Conservation (phyloP, 768 basidiomycete species). For the Mrakia hoshinonis region DNA sequence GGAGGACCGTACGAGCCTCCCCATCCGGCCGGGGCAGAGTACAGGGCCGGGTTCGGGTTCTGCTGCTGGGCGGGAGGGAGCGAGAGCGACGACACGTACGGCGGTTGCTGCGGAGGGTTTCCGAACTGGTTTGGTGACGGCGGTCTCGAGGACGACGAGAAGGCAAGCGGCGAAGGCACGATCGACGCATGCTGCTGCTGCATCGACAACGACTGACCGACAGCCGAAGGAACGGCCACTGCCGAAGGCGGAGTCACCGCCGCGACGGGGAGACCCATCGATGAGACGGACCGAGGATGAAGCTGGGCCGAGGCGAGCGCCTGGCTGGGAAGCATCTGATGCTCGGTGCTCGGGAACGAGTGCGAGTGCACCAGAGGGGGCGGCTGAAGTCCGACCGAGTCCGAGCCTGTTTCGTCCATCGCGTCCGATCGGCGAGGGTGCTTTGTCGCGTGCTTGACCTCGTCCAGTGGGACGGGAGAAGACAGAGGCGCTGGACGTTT, state of each 20-base stretch:
- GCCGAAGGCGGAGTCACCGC: background rate
- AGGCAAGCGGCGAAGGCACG: conserved; percentile 36
- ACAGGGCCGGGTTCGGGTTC: conserved; percentile 15
- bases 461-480: background rate
- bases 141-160: conserved; percentile 36
- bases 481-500: conserved; percentile 18
- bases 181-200: conserved; percentile 34
- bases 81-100: background rate
- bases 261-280: background rate
- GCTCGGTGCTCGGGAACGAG: conserved; percentile 40
- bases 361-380: conserved; percentile 38
- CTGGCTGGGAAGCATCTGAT: conserved; percentile 32
- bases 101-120: background rate
- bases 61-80: conserved; percentile 21
- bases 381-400: background rate
- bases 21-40: conserved; percentile 13
- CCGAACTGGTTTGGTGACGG: conserved; percentile 29
- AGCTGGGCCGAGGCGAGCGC: background rate
- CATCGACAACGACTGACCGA: conserved; percentile 29
- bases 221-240: background rate
- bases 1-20: conserved; percentile 25
- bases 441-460: conserved; percentile 7
- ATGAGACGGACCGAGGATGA: conserved; percentile 28
- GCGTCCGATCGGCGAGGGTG: conserved; percentile 3
- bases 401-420: background rate